Conservation (phyloP, 2,329 filamentous ascomycete genomes). For the Colletotrichum tropicicola region DNA sequence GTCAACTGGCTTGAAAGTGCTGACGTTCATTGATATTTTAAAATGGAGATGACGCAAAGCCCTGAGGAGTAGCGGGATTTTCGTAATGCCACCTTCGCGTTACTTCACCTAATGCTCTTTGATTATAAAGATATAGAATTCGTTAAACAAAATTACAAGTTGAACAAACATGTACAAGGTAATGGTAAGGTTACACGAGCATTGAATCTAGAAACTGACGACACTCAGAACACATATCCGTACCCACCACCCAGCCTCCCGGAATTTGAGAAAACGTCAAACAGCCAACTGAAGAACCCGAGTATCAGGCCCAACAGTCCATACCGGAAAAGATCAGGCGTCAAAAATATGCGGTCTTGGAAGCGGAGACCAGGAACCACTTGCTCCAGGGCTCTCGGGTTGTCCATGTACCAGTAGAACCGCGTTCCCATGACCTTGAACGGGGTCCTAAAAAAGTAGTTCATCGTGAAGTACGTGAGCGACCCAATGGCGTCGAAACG, state of each 20-base stretch:
- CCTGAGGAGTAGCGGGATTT: too few relatives aligned
- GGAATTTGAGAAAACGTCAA: background rate
- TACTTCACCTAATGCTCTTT: too few relatives aligned
- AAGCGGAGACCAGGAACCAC: constrained; percentile 7
- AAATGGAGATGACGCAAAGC: too few relatives aligned
- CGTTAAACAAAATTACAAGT: too few relatives aligned
- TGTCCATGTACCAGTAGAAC: constrained; percentile 8
- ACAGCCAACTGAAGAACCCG: constrained; percentile 9
- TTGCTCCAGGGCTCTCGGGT: background rate
- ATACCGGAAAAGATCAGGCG: background rate
- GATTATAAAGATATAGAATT: too few relatives aligned
- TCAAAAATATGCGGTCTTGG: constrained; percentile 14
- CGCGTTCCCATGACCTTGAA: constrained; percentile 19
- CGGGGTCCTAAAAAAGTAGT: background rate
- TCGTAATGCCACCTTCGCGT: too few relatives aligned
- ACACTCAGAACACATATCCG: constrained; percentile 12
- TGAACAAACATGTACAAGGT: too few relatives aligned
- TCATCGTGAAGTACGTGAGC: background rate
- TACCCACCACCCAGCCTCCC: constrained; percentile 6
- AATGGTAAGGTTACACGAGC: too few relatives aligned
- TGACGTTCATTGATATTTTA: too few relatives aligned
- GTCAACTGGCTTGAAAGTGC: too few relatives aligned
- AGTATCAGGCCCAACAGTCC: constrained; percentile 3
- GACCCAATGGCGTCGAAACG: constrained; percentile 16
- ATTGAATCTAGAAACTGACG: too few relatives aligned